Base-by-base conservation (phyloP, 2,329 filamentous ascomycete species). In the Fusarium chlamydosporum region DNA sequence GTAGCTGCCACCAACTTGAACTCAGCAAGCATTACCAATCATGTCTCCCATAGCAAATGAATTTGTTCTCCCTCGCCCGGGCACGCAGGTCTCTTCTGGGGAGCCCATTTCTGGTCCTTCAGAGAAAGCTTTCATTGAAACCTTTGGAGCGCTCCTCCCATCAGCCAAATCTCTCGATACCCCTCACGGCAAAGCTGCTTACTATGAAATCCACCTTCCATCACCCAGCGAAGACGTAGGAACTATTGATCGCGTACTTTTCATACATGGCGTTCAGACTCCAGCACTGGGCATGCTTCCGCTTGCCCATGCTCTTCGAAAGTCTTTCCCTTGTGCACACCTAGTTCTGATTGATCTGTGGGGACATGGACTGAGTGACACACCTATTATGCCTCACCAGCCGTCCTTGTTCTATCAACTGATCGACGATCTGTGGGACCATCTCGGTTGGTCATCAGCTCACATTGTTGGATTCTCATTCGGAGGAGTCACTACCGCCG, bases 361-460 rank as follows among this genome's bases (percentile, higher is more conserved):
- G 83, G 85, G 85, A 31, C 85, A 87, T 51, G 85, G 85, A 0
- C 73, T 87, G n/a, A 81, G 76, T 29, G 81, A 82, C 7, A 86
- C 84, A 0, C 85, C 85, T 0, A 4, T 82, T 2, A 31, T 71
- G 0, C 69, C 84, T 0, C 83, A 86, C 53, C 76, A 75, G 0
- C 65, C 80, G 0, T 38, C 55, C 0, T 61, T 86, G 1, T 86
- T 87, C 57, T 80, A 84, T 45, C 16, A 16, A 1, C 70, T 83
- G 4, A 55, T 87, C 0, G 76, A 82, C 7, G 61, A 60, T 1
- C 29, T 86, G 1, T 66, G 87, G 6, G 73, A 71, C 2, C 70
- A 77, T 4, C 62, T 87, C 1, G 13, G 53, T 0, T 87, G 84
- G 85, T 12, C 70, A 0, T 64, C 74, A 18, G 80, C 77, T 0